Base-by-base conservation (phyloP, 495 filamentous ascomycete species). In the Amphirosellinia nigrospora region DNA sequence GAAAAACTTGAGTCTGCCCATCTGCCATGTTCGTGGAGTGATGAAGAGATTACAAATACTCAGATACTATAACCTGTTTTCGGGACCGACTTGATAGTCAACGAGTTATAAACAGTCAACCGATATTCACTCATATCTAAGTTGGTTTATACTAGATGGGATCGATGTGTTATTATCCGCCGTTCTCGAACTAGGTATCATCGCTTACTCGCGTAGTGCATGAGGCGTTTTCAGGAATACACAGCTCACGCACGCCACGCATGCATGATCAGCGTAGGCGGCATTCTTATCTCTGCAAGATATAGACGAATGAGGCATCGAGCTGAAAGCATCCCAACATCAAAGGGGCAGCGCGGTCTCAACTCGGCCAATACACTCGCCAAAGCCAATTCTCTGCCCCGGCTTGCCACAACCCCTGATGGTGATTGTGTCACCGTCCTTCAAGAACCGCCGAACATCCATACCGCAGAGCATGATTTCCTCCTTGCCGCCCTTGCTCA, bases 381-480 rank as follows among this genome's bases (percentile, higher is more conserved):
- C 92, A 77, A 94, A 95, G 0, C 92, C 92, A 32, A 95, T 90
- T 64, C 79, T 77, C 36, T 76, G 84, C 1, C 89, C 89, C 13
- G 86, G 85, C 28, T 85, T 84, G 4, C 80, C 81, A 66, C 88
- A 91, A 28, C 94, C 95, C 13, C 87, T 85, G 16, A 98, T 82
- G 16, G 85, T 87, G 38, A 97, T 81, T 4, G 84, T 89, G 75
- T 98, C 95, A 0, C 94, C 94, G 78, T 98, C 94, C 77, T 93
- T 87, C 53, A 98, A 80, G 77, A 94, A 97, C 46, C 82, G 83
- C 55, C 95, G 86, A 72, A 91, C 85, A 41, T 91, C 91, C 71
- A 89, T 92, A 46, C 90, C 91, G 0, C 85, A 82, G 30, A 95
- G 82, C 78, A 88, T 83, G 30, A 93, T 82, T 8, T 89, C 84